Evolutionary conservation across 2,329 filamentous ascomycete species (phyloP).

Genomic region (Epichloe baconii): DNA sequence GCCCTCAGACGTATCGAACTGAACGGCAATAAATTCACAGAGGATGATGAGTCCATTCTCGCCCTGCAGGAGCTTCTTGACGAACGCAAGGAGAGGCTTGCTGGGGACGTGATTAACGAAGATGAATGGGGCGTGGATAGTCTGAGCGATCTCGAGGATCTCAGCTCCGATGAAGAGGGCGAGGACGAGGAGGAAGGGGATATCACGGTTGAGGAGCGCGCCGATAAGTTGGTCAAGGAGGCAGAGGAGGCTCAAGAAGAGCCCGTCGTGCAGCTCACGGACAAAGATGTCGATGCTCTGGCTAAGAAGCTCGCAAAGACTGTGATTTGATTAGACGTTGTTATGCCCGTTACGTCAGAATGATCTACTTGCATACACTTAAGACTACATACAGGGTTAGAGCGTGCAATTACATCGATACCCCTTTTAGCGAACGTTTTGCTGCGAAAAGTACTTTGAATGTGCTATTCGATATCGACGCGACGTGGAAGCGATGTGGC

Average conservation of each 20-base stretch:
- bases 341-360: background rate
- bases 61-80: conserved; percentile 60
- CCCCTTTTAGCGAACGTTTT: conserved; percentile 8
- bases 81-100: conserved; percentile 61
- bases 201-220: conserved; percentile 46
- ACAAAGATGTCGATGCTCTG: conserved; percentile 70
- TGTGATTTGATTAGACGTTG: conserved; percentile 25
- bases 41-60: conserved; percentile 65
- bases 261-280: conserved; percentile 56
- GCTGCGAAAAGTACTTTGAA: background rate
- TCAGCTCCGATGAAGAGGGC: conserved; percentile 55
- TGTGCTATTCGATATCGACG: too few species aligned
- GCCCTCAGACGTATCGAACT: conserved; percentile 75
- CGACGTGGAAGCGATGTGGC: too few species aligned
- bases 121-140: conserved; percentile 78
- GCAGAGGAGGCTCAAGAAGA: conserved; percentile 62
- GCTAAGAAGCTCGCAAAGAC: conserved; percentile 67
- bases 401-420: conserved; percentile 18
- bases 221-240: conserved; percentile 56
- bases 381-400: conserved; percentile 7
- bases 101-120: conserved; percentile 54
- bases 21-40: conserved; percentile 89
- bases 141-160: conserved; percentile 73
- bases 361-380: conserved; percentile 2
- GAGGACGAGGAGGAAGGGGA: conserved; percentile 56